phyloP scores from a whole-genome alignment of 768 basidiomycete species.

The Termitomyces eurrhizus region DNA sequence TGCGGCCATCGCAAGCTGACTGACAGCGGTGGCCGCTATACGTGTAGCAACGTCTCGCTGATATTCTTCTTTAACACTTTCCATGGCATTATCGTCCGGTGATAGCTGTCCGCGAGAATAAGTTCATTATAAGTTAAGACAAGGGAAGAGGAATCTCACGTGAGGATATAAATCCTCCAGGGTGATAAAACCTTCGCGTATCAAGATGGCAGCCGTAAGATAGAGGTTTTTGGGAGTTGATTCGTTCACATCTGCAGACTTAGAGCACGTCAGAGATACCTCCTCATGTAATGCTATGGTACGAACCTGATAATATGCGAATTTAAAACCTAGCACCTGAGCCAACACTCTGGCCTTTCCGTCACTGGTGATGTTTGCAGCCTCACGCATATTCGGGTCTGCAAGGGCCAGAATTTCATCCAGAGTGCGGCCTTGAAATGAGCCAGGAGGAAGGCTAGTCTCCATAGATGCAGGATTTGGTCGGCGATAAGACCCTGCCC shows the following conservation, averaged over 20 bases:
- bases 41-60: conserved; percentile 56
- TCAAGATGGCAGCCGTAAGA: conserved; percentile 79
- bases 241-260: conserved; percentile 61
- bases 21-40: conserved; percentile 65
- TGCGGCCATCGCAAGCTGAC: conserved; percentile 81
- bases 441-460: conserved; percentile 31
- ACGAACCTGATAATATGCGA: conserved; percentile 81
- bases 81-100: conserved; percentile 78
- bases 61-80: conserved; percentile 60
- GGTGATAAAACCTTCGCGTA: conserved; percentile 85
- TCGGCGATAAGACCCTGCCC: conserved; percentile 56
- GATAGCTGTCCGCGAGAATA: conserved; percentile 44
- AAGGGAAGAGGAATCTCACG: conserved; percentile 44
- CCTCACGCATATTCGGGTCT: conserved; percentile 31
- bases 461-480: conserved; percentile 31
- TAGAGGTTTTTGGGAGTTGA: conserved; percentile 68
- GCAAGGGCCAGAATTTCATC: conserved; percentile 63
- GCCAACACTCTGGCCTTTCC: conserved; percentile 63
- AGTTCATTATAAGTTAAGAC: background rate
- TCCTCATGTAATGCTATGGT: conserved; percentile 17
- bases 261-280: background rate
- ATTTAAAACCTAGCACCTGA: conserved; percentile 98
- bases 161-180: conserved; percentile 92
- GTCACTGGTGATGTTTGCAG: conserved; percentile 17
- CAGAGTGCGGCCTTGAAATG: conserved; percentile 55